Percentiles rank a stretch among this genome's conserved stretches.
phyloP scores from a whole-genome alignment of 192 early-diverging fungal species.

The Podochytrium sp. region DNA sequence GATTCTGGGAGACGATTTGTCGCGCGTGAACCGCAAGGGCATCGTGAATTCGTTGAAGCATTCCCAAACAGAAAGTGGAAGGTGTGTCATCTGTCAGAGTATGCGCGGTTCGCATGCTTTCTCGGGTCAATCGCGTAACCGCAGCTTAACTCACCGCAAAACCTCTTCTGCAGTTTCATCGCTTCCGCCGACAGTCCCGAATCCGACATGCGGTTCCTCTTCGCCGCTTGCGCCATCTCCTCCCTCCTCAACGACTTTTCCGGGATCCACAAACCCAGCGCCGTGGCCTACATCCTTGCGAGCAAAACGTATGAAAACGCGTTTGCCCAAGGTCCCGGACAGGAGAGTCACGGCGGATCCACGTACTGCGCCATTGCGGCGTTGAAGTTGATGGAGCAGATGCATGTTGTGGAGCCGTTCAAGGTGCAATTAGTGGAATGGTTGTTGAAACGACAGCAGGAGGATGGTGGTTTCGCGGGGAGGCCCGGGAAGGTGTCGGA shows the following conservation, averaged over 20 bases:
- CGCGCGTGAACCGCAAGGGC: constrained; percentile 74
- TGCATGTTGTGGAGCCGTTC: constrained; percentile 37
- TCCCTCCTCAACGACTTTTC: constrained; percentile 88
- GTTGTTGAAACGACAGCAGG: constrained; percentile 75
- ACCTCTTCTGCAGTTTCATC: constrained; percentile 59
- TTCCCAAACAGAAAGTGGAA: constrained; percentile 79
- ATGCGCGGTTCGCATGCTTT: too few species aligned
- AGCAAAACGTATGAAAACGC: constrained; percentile 75
- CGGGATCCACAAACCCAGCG: constrained; percentile 71
- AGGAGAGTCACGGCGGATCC: constrained; percentile 90
- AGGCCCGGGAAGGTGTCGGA: constrained; percentile 85
- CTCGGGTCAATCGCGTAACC: too few species aligned
- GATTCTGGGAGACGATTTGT: constrained; percentile 87
- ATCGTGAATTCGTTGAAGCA: constrained; percentile 62
- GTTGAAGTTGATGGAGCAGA: constrained; percentile 68
- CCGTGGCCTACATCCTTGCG: constrained; percentile 61
- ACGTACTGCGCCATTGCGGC: constrained; percentile 89
- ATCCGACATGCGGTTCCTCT: constrained; percentile 89
- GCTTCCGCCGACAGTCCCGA: constrained; percentile 74
- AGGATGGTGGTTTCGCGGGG: constrained; percentile 85
- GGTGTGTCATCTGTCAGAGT: constrained; percentile 44
- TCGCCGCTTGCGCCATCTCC: constrained; percentile 83
- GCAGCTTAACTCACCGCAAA: too few species aligned
- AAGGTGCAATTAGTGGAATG: constrained; percentile 65
- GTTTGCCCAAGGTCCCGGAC: constrained; percentile 74